A percentile compares a stretch with the other conserved stretches of the same genome.
Conservation (phyloP, 2,329 filamentous ascomycete genomes). For the Nigrospora sphaerica region DNA sequence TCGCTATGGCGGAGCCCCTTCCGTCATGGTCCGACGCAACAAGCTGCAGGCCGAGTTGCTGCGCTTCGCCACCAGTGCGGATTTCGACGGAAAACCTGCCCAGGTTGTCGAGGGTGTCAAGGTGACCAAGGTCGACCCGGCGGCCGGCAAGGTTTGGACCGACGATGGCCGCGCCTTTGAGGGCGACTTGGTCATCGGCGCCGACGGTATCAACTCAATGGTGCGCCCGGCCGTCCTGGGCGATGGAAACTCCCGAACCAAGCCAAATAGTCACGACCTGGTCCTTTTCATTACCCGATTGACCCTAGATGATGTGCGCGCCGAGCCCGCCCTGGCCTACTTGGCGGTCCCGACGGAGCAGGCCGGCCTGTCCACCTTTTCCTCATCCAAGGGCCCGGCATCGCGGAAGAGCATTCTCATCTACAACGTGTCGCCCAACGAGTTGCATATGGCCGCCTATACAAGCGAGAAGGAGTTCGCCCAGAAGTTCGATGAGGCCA, state of each 20-base stretch:
- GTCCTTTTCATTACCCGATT: conserved; percentile 10
- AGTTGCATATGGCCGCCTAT: conserved; percentile 12
- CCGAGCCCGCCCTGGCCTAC: conserved; percentile 1
- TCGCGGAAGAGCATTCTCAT: conserved; percentile 10
- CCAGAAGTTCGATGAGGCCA: conserved; percentile 9
- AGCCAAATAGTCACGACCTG: neutral
- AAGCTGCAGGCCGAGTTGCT: neutral
- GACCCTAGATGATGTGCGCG: conserved; percentile 8
- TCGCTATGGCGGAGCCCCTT: conserved; percentile 9
- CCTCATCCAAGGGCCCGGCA: conserved; percentile 3
- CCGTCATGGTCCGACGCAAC: conserved; percentile 4
- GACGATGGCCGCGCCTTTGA: neutral
- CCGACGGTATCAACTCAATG: conserved; percentile 2
- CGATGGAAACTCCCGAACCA: neutral
- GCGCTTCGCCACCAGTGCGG: neutral
- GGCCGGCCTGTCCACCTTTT: conserved; percentile 9
- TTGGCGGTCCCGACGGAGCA: neutral
- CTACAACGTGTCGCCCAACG: conserved; percentile 10
- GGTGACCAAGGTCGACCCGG: neutral
- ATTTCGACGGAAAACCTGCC: neutral
- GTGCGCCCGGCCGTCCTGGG: neutral
- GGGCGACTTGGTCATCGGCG: neutral
- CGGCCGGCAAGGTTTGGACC: neutral
- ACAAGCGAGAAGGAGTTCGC: conserved; percentile 12
- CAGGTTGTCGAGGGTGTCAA: neutral